phyloP scores from a whole-genome alignment of 176 grass and related monocot species.

The Elaeis guineensis region DNA sequence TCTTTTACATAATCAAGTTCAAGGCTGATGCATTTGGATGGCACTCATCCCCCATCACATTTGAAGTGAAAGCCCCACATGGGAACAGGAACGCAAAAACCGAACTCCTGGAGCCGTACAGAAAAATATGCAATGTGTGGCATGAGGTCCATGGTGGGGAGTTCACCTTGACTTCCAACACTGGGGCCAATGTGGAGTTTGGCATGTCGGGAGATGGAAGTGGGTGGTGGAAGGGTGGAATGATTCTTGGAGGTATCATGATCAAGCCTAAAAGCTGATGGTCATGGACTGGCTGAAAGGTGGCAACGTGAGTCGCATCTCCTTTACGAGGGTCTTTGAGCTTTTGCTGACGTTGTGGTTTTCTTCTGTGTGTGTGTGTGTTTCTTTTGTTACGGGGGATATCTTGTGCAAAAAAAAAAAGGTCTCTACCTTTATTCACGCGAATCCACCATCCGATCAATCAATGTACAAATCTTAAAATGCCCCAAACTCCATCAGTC shows the following conservation, averaged over 20 bases:
- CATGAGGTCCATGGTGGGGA: not conserved
- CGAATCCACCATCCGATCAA: too few relatives aligned
- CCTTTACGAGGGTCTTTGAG: too few relatives aligned
- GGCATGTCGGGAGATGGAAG: not conserved
- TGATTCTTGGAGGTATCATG: not conserved
- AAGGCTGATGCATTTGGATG: slow-evolving; percentile 7
- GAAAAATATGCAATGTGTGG: not conserved
- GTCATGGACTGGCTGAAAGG: too few relatives aligned
- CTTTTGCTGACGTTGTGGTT: too few relatives aligned
- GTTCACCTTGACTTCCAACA: not conserved
- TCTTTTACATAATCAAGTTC: slow-evolving; percentile 4
- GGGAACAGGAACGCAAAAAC: not conserved
- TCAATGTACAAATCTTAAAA: too few relatives aligned
- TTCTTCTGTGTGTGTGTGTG: too few relatives aligned
- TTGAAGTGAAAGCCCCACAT: not conserved
- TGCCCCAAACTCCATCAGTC: too few relatives aligned
- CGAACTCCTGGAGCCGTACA: not conserved
- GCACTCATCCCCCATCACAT: not conserved
- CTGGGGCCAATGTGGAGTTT: not conserved
- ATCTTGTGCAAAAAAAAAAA: too few relatives aligned
- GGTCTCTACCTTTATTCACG: too few relatives aligned
- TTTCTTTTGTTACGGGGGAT: too few relatives aligned
- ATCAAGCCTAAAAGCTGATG: not conserved
- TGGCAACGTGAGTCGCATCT: too few relatives aligned
- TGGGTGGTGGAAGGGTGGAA: slow-evolving; percentile 7